Conservation (phyloP, 805 yeast species). For the Tetrapisispora fleetii region DNA sequence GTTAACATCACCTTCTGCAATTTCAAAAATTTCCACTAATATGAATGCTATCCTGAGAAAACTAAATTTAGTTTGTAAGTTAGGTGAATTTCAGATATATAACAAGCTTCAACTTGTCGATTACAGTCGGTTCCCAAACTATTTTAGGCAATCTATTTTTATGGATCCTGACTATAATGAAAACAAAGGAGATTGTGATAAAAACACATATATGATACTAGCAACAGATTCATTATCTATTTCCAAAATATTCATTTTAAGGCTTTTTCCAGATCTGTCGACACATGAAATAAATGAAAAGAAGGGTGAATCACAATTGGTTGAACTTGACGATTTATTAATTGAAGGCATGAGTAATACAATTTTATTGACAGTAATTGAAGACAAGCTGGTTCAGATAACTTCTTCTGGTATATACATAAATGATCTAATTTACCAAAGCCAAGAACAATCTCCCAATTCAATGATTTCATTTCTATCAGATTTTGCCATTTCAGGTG, state of each 20-base stretch:
- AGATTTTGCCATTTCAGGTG: constrained; percentile 10
- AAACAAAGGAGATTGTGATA: neutral
- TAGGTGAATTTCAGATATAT: constrained; percentile 9
- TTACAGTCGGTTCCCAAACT: neutral
- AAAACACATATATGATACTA: constrained; percentile 6
- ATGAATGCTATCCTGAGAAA: constrained; percentile 5
- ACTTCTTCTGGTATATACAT: constrained; percentile 6
- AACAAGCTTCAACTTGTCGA: constrained; percentile 3
- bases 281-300: neutral
- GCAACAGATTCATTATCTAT: constrained; percentile 7
- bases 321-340: constrained; percentile 15
- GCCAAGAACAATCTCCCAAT: neutral
- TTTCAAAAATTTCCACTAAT: constrained; percentile 10
- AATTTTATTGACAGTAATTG: constrained; percentile 6
- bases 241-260: constrained; percentile 6
- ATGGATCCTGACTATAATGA: neutral
- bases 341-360: constrained; percentile 5
- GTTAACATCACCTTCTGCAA: constrained; percentile 15
- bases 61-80: constrained; percentile 5
- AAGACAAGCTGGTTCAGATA: constrained; percentile 11
- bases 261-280: neutral
- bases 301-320: constrained; percentile 1
- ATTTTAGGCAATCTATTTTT: constrained; percentile 1
- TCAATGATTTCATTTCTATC: constrained; percentile 1
- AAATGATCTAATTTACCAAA: constrained; percentile 3